Conservation (phyloP, 2,329 filamentous ascomycete genomes). For the Fusarium torulosum region DNA sequence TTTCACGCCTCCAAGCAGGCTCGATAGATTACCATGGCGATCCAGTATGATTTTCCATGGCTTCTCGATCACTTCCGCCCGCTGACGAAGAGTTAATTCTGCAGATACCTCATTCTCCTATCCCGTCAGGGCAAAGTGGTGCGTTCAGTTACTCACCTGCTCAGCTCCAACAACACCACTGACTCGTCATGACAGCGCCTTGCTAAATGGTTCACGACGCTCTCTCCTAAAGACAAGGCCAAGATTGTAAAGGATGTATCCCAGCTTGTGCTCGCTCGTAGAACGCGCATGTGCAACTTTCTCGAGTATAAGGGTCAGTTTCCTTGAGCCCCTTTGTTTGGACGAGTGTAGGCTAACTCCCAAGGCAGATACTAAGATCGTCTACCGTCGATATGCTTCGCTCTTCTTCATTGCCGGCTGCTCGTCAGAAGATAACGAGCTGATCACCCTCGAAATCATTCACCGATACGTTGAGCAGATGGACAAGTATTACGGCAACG, state of each 20-base stretch:
- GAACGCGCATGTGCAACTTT: slow-evolving; percentile 99
- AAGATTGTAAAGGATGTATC: slow-evolving; percentile 99
- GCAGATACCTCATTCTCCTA: slow-evolving; percentile 95
- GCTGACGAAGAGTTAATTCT: slow-evolving; percentile 42
- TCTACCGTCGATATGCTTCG: slow-evolving; percentile 98
- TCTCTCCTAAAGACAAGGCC: slow-evolving; percentile 97
- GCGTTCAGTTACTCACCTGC: slow-evolving; percentile 59
- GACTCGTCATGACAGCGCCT: slow-evolving; percentile 75
- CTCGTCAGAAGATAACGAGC: slow-evolving; percentile 96
- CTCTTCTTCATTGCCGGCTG: slow-evolving; percentile 99
- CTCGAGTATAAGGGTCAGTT: slow-evolving; percentile 94
- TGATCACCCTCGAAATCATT: slow-evolving; percentile 98
- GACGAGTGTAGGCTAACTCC: slow-evolving; percentile 18
- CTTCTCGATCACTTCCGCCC: slow-evolving; percentile 13
- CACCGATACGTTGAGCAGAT: slow-evolving; percentile 99
- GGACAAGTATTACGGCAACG: slow-evolving; percentile 99
- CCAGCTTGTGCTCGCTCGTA: slow-evolving; percentile 92
- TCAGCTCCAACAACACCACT: slow-evolving; percentile 32
- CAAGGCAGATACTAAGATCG: slow-evolving; percentile 89
- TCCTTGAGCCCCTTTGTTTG: slow-evolving; percentile 20
- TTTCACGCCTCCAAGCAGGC: slow-evolving; percentile 43
- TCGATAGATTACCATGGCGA: slow-evolving; percentile 56
- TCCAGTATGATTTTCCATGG: slow-evolving; percentile 55
- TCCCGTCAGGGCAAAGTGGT: slow-evolving; percentile 99
- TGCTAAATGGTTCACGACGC: slow-evolving; percentile 98